These are phyloP conservation scores for Orbilia brochopaga DNA, from an alignment of 2,329 filamentous ascomycete genomes.

Conservation along the genomic window DNA sequence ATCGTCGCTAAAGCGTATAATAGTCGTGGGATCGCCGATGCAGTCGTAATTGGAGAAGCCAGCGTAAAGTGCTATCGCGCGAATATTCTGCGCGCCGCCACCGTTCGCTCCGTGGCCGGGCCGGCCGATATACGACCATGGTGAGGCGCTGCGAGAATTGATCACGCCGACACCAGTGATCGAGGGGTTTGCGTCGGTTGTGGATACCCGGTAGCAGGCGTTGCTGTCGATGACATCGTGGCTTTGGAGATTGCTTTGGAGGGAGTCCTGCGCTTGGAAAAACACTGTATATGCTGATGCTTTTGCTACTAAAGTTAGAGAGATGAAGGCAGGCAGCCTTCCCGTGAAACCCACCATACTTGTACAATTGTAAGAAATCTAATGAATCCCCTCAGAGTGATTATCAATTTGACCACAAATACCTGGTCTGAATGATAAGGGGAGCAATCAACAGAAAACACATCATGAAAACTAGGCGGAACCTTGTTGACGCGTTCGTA, in stretches of 20 bases:
- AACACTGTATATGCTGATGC: conserved; percentile 14
- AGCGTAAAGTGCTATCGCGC: conserved; percentile 23
- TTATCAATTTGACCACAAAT: no score
- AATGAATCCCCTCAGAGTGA: no score
- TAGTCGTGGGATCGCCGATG: conserved; percentile 6
- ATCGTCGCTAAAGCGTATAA: conserved; percentile 40
- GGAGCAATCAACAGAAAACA: no score
- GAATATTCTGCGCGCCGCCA: conserved; percentile 9
- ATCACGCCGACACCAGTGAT: conserved; percentile 25
- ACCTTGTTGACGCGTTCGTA: no score
- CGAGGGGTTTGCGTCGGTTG: conserved; percentile 1
- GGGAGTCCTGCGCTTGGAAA: conserved; percentile 21
- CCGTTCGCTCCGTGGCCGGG: background rate
- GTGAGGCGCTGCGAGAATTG: conserved; percentile 12
- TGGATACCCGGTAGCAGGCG: conserved; percentile 19
- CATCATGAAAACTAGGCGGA: no score
- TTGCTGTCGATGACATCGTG: conserved; percentile 18
- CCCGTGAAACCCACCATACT: background rate
- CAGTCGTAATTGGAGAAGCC: conserved; percentile 19
- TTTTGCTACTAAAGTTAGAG: background rate
- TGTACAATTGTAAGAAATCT: no score
- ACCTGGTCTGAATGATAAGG: background rate
- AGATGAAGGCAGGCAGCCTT: background rate
- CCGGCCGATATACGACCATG: background rate
- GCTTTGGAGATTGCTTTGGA: conserved; percentile 23